These are phyloP conservation scores for Acrodontium crateriforme DNA, from an alignment of 2,329 filamentous ascomycete genomes.

Conservation along the genomic window DNA sequence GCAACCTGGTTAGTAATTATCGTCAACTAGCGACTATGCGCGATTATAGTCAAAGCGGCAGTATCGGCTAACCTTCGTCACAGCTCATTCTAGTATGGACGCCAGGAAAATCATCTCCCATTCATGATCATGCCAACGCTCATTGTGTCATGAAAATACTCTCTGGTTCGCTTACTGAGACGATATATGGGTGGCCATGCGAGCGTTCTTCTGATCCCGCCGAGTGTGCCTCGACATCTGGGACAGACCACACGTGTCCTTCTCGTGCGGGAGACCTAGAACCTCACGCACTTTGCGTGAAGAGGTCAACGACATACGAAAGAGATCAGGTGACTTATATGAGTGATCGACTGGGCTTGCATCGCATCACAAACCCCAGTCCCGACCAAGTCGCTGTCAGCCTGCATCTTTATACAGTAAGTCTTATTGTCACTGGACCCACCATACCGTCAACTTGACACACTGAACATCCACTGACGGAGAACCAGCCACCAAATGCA, in stretches of 20 bases:
- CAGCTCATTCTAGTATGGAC: conserved; percentile 83
- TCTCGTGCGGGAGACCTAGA: conserved; percentile 22
- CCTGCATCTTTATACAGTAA: conserved; percentile 48
- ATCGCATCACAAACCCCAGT: conserved; percentile 66
- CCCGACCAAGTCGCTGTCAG: conserved; percentile 62
- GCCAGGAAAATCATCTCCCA: conserved; percentile 66
- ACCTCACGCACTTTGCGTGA: conserved; percentile 40
- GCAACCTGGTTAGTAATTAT: conserved; percentile 57
- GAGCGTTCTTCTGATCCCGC: conserved; percentile 22
- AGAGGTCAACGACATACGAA: conserved; percentile 52
- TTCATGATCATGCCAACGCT: conserved; percentile 68
- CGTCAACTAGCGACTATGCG: conserved; percentile 1
- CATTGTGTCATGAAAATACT: conserved; percentile 89
- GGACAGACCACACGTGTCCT: conserved; percentile 19
- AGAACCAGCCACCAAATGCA: conserved; percentile 76
- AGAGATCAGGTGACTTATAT: conserved; percentile 77
- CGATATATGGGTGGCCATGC: conserved; percentile 60
- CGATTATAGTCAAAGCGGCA: conserved; percentile 1
- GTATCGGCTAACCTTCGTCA: conserved; percentile 8
- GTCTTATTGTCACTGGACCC: conserved; percentile 13
- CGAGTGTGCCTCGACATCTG: conserved; percentile 11
- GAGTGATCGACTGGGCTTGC: conserved; percentile 74
- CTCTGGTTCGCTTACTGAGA: conserved; percentile 65
- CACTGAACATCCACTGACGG: conserved; percentile 36
- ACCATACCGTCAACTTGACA: neutral